These are phyloP conservation scores for Thymus quinquecostatus DNA, from an alignment of 257 asterid genomes.

Conservation along the genomic window DNA sequence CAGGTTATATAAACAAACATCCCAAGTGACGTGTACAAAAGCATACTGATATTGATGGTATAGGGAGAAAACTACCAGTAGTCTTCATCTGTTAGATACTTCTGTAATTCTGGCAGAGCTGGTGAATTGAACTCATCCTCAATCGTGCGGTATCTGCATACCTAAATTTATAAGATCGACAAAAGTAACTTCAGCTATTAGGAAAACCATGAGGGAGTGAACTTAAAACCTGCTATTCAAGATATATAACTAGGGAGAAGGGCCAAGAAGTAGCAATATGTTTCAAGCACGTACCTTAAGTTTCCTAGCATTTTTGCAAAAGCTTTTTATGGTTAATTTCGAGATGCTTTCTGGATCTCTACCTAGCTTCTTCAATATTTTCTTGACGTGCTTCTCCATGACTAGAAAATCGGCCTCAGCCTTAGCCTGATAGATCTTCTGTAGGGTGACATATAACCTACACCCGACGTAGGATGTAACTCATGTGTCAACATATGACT, in stretches of 20 bases:
- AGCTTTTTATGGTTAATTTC: conserved; percentile 72
- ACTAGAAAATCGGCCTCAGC: conserved; percentile 89
- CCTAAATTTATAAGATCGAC: conserved; percentile 43
- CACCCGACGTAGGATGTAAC: conserved; percentile 32
- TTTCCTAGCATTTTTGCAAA: conserved; percentile 95
- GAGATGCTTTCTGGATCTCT: conserved; percentile 86
- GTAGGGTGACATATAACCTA: conserved; percentile 82
- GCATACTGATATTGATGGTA: not conserved
- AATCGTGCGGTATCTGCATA: conserved; percentile 82
- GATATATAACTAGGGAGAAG: not conserved
- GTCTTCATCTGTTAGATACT: conserved; percentile 84
- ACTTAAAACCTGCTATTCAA: not conserved
- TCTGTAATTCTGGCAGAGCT: conserved; percentile 75
- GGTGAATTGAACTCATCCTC: conserved; percentile 91
- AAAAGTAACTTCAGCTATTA: conserved; percentile 26
- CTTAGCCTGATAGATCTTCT: conserved; percentile 90
- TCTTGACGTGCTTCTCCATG: conserved; percentile 66
- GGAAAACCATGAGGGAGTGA: conserved; percentile 13
- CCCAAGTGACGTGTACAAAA: conserved; percentile 2
- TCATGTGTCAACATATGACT: conserved; percentile 10
- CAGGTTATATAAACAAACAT: not conserved
- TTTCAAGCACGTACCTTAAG: conserved; percentile 47
- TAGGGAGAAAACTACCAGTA: conserved; percentile 54
- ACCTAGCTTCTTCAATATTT: conserved; percentile 75
- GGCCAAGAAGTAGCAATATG: not conserved